Evolutionary conservation across 106 monocot species (phyloP), one percentile per base, ranked within the genome.

Genomic region (Alisma plantagoaquatica): DNA sequence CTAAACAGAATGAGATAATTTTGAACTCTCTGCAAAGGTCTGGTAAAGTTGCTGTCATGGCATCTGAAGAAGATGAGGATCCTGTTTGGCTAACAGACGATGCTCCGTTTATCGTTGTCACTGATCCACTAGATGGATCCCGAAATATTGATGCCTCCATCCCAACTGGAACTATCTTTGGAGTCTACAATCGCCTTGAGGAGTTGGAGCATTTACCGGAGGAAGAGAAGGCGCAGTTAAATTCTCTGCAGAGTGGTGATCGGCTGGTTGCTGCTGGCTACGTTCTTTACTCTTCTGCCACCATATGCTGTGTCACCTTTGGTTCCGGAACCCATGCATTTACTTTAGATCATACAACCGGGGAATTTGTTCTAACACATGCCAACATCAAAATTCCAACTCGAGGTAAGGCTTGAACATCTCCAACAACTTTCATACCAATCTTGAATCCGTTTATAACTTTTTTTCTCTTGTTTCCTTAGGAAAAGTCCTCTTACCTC

Each of bases 81-180:
- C 89, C 96, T 15, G 57, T 90, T 50, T 89, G 89, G 89, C 59
- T 98, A 35, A 46, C 63, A 12, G 71, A 85, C 43, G 51, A 82
- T 30, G 78, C 75, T 14, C 75, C 81, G n/a, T 98, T 77, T 67
- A 85, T 90, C 10, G 78, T 98, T 31, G 85, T 98, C 10, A 81
- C 76, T 16, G 96, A 98, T 69, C 96, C 96, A 52, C 62, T 98
- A n/a, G 96, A 98, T 67, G 96, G 96, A 50, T 98, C 96, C 66
- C 72, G 96, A 49, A 98, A 90, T 56, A 98, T 98, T 32, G 96
- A 98, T 54, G 96, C 76, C 2, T 98, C 96, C 15, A 98, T 98
- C 51, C 96, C 96, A 5, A 98, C 96, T 53, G 89, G 96, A 58
- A 98, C 89, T 28, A 98, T 98, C 56, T 90, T 98, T 64, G 96